A percentile compares a stretch with the other conserved stretches of the same genome.
phyloP scores from a whole-genome alignment of 2,329 filamentous ascomycete genomes.

The Alternaria sp. region DNA sequence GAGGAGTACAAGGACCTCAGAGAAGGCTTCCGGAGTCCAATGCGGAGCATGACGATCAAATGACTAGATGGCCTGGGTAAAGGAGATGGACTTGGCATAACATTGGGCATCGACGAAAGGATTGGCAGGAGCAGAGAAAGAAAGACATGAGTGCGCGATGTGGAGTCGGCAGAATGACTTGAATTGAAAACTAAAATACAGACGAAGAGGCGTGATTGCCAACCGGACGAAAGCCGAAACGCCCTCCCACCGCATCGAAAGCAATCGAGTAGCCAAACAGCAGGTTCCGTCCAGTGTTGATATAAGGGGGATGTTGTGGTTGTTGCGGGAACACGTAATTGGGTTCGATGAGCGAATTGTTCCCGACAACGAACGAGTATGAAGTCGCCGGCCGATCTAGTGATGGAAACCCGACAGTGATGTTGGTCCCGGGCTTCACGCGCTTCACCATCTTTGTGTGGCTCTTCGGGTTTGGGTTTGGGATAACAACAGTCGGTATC shows the following conservation, averaged over 20 bases:
- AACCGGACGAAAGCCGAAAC: slow-evolving; percentile 44
- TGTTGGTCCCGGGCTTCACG: slow-evolving; percentile 42
- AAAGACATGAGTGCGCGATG: background rate
- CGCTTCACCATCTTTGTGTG: slow-evolving; percentile 40
- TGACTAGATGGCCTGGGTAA: slow-evolving; percentile 37
- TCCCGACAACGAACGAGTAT: slow-evolving; percentile 44
- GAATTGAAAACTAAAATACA: slow-evolving; percentile 25
- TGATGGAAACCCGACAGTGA: slow-evolving; percentile 38
- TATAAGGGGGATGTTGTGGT: slow-evolving; percentile 34
- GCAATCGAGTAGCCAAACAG: slow-evolving; percentile 45
- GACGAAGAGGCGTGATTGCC: slow-evolving; percentile 23
- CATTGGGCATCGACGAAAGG: slow-evolving; percentile 5
- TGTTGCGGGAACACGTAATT: slow-evolving; percentile 40
- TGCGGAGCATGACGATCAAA: slow-evolving; percentile 47
- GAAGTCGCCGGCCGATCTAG: slow-evolving; percentile 25
- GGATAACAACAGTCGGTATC: slow-evolving; percentile 42
- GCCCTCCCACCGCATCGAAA: slow-evolving; percentile 46
- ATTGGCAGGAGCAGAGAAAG: slow-evolving; percentile 1
- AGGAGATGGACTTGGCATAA: slow-evolving; percentile 25
- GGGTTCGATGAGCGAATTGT: slow-evolving; percentile 36
- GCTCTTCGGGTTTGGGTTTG: slow-evolving; percentile 43
- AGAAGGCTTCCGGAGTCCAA: slow-evolving; percentile 47
- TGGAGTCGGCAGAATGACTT: background rate
- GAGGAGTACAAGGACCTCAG: slow-evolving; percentile 59
- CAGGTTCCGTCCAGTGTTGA: slow-evolving; percentile 50